Base-by-base conservation (phyloP, 345 rosid species). In the Anacardium occidentale region DNA sequence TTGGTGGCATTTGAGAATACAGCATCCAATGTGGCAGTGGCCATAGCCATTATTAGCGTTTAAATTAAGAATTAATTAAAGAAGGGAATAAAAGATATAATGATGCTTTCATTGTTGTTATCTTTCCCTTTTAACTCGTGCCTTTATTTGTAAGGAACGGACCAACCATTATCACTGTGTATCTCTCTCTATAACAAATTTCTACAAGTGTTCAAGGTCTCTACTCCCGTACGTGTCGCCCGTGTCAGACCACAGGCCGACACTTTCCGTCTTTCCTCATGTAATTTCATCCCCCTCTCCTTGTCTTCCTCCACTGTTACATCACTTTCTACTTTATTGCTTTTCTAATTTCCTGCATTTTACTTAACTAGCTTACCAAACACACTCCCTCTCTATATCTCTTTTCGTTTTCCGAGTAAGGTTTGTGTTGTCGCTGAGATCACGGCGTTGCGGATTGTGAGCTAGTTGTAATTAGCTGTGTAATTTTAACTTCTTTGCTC, bases 221-320 rank as follows among this genome's bases (percentile, higher is more conserved):
- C 26, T 9, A 32, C 22, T 66, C 80, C 62, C 79, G 76, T 76
- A 77, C 83, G 80, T 83, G 83, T 77, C 80, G 71, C 84, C 32
- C 29, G 13, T 18, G 67, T 81, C 85, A 77, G 79, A n/a, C 71
- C 68, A 71, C 34, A 40, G 66, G 77, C 83, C 84, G 84, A 85
- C 84, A 74, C 77, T 60, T 18, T 4, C 70, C 32, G n/a, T n/a
- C n/a, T n/a, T n/a, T 3, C 32, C 3, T 29, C 32, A 1, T 29
- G 32, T 29, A 1, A 29, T 29, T 29, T 29, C 32, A 29, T 1
- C 25, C 58, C 71, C 25, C 54, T 58, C 75, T 69, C 62, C n/a
- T 29, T 29, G 32, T 29, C 32, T 29, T 47, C 9, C 52, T 73
- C 62, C 64, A 69, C 64, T 32, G 25, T 24, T 29, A 15, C 17